phyloP scores from a whole-genome alignment of 2,329 filamentous ascomycete genomes.

The Rhinocladiella mackenziei region DNA sequence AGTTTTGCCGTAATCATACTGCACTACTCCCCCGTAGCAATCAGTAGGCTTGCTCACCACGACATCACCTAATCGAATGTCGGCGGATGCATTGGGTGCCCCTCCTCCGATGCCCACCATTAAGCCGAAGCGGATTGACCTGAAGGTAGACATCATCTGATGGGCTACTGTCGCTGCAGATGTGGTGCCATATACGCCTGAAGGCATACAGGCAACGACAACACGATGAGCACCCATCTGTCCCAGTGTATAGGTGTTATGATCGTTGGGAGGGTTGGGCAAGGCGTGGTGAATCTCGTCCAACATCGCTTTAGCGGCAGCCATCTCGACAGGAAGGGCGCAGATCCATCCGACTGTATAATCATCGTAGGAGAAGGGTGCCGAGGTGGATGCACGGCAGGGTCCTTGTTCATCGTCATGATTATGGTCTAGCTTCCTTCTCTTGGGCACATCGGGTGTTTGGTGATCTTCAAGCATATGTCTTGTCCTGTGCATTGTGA shows the following conservation, averaged over 20 bases:
- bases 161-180: conserved; percentile 27
- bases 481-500: neutral
- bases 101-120: conserved; percentile 33
- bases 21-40: conserved; percentile 27
- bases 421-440: neutral
- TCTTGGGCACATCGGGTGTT: neutral
- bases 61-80: conserved; percentile 31
- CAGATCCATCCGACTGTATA: conserved; percentile 16
- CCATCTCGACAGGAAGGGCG: conserved; percentile 12
- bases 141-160: conserved; percentile 26
- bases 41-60: conserved; percentile 30
- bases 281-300: conserved; percentile 9
- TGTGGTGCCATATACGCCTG: conserved; percentile 24
- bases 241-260: conserved; percentile 32
- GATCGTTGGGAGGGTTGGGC: conserved; percentile 19
- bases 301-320: conserved; percentile 14
- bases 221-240: conserved; percentile 28
- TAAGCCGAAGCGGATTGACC: conserved; percentile 26
- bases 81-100: conserved; percentile 19
- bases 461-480: neutral
- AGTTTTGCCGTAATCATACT: conserved; percentile 26
- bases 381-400: neutral
- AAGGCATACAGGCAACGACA: conserved; percentile 25
- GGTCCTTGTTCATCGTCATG: neutral
- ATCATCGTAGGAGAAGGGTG: conserved; percentile 1